Evolutionary conservation across 495 filamentous ascomycete species (phyloP).

Genomic region (Penicillium daleae): DNA sequence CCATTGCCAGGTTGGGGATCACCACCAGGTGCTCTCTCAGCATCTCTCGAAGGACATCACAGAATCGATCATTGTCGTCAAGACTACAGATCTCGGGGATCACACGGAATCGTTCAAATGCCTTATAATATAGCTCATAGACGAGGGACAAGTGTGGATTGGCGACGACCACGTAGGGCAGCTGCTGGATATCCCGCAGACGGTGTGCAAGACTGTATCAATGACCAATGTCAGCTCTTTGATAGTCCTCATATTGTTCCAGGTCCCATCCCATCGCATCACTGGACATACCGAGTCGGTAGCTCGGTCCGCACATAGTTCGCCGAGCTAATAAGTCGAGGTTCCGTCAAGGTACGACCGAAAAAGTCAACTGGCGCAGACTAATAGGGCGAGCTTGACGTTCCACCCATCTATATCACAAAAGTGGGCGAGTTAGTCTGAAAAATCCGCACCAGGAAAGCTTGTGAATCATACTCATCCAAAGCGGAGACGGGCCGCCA

Average conservation of each 20-base stretch:
- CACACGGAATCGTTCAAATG: slow-evolving; percentile 86
- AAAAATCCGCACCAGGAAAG: background rate
- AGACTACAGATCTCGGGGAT: slow-evolving; percentile 81
- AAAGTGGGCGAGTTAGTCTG: background rate
- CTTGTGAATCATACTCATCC: slow-evolving; percentile 68
- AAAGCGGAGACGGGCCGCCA: slow-evolving; percentile 83
- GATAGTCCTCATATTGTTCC: background rate
- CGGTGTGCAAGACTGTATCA: slow-evolving; percentile 79
- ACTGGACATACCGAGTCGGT: slow-evolving; percentile 69
- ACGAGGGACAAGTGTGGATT: slow-evolving; percentile 92
- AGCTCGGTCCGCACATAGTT: slow-evolving; percentile 97
- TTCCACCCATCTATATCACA: slow-evolving; percentile 74
- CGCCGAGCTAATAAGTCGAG: slow-evolving; percentile 85
- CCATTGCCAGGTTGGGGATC: slow-evolving; percentile 92
- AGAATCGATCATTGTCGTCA: slow-evolving; percentile 90
- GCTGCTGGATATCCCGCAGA: slow-evolving; percentile 93
- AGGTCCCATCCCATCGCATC: background rate
- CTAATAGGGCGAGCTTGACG: slow-evolving; percentile 85
- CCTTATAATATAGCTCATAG: slow-evolving; percentile 94
- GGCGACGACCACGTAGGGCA: slow-evolving; percentile 95
- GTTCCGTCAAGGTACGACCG: slow-evolving; percentile 85
- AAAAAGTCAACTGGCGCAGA: slow-evolving; percentile 91
- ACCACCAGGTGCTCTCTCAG: slow-evolving; percentile 89
- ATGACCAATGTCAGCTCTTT: background rate
- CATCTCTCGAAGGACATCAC: slow-evolving; percentile 75